Conservation (phyloP, 768 basidiomycete species). For the Goffeauzyma gilvescens region DNA sequence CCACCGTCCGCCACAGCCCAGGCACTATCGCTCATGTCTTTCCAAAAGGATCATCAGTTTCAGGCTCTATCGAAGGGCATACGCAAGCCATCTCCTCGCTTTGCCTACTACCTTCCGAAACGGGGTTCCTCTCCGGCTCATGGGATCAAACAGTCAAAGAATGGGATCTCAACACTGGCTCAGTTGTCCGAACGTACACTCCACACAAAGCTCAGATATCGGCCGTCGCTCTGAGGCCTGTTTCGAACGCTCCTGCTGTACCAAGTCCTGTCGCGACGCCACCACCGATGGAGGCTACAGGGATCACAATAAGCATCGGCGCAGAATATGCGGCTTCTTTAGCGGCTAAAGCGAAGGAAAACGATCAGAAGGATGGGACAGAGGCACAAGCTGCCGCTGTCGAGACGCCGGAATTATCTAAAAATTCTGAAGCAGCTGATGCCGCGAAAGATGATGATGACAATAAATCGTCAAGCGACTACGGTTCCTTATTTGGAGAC, state of each 20-base stretch:
- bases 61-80: slow-evolving; percentile 45
- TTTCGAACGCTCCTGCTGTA: slow-evolving; percentile 9
- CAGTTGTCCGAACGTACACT: slow-evolving; percentile 52
- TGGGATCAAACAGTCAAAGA: slow-evolving; percentile 87
- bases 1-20: slow-evolving; percentile 79
- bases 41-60: no score
- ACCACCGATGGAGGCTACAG: no score
- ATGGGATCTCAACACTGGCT: slow-evolving; percentile 93
- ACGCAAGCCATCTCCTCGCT: slow-evolving; percentile 58
- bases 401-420: no score
- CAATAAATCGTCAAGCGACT: slow-evolving; percentile 52
- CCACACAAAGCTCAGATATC: slow-evolving; percentile 72
- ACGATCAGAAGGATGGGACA: slow-evolving; percentile 10
- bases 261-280: slow-evolving; percentile 23
- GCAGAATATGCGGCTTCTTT: no score
- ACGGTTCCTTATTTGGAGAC: slow-evolving; percentile 78
- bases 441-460: slow-evolving; percentile 4
- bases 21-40: slow-evolving; percentile 57
- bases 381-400: no score
- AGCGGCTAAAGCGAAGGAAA: slow-evolving; percentile 6
- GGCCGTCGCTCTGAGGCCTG: slow-evolving; percentile 56
- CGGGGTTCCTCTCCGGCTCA: slow-evolving; percentile 69
- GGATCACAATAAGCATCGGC: no score
- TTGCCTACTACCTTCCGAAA: slow-evolving; percentile 59
- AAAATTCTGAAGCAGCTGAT: no score